Evolutionary conservation across 2,329 filamentous ascomycete genomes (phyloP), one percentile per base, ranked within the genome.

Genomic region (Penicillium sp.): DNA sequence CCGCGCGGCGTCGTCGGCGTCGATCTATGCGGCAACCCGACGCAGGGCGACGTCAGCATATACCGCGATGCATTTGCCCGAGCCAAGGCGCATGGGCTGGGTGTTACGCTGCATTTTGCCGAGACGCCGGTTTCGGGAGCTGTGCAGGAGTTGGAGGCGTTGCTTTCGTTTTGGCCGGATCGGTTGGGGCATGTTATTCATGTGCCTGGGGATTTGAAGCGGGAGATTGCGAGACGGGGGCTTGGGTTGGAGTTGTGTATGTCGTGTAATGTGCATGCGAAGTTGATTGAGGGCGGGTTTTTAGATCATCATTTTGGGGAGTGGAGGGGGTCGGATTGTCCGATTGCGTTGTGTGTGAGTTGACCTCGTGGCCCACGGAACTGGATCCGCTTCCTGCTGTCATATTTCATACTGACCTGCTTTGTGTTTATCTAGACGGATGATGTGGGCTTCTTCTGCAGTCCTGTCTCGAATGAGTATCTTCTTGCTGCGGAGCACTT

Each of bases 361-460:
- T 84, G 52, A 44, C 7, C 3, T 35, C 7, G 11, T 47, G 31
- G 11, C 13, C 36, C n/a, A 13, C n/a, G 7, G 31, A 31, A 31
- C 31, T 50, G 31, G 27, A 19, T 35, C 46, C 7, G 5, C 40
- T 43, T 5, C 2, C 1, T 22, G 9, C 24, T 27, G 31, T 2
- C 6, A 10, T 31, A 31, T 14, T 0, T 24, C 16, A 7, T 46
- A 14, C 43, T 46, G 24, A 46, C 43, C 31, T 10, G 2, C 22
- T 2, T 22, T 14, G 43, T 22, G 13, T 6, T 40, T 55, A 31
- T 50, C 43, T 60, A 92, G 89, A 95, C 91, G 1, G 91, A 95
- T 70, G 90, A 95, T 68, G 88, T 94, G 10, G 91, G 90, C 2
- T 86, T 95, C 22, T 95, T 95, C 68, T 88, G 87, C 51, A 93